A percentile compares a stretch with the other conserved stretches of the same genome.
Conservation (phyloP, 371 early-diverging fungal species). For the Dichotomocladium elegans region DNA sequence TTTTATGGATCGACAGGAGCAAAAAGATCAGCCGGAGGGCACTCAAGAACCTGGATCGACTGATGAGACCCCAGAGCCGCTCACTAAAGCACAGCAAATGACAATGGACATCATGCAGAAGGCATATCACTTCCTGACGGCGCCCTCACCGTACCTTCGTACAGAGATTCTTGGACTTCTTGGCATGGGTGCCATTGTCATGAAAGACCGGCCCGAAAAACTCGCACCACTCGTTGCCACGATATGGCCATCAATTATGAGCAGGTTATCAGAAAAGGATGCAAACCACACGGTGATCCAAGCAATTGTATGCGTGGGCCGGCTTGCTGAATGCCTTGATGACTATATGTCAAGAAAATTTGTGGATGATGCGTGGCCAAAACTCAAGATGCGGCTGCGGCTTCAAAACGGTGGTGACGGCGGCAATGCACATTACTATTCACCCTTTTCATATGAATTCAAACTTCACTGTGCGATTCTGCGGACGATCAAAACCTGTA, state of each 20-base stretch:
- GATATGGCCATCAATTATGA: slow-evolving; percentile 52
- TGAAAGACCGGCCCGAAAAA: slow-evolving; percentile 24
- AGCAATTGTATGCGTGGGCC: slow-evolving; percentile 35
- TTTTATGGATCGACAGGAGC: slow-evolving; percentile 35
- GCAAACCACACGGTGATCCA: slow-evolving; percentile 49
- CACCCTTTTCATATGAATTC: slow-evolving; percentile 32
- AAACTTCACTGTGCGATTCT: slow-evolving; percentile 30
- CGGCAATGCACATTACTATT: slow-evolving; percentile 15
- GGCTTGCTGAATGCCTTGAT: slow-evolving; percentile 26
- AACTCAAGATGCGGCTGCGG: slow-evolving; percentile 26
- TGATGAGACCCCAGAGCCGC: slow-evolving; percentile 8
- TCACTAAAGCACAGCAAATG: slow-evolving; percentile 31
- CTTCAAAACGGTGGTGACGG: slow-evolving; percentile 12
- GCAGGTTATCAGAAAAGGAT: slow-evolving; percentile 37
- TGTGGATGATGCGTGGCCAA: slow-evolving; percentile 47
- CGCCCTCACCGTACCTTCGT: slow-evolving; percentile 50
- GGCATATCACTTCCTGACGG: slow-evolving; percentile 45
- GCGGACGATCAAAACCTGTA: slow-evolving; percentile 20
- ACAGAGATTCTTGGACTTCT: slow-evolving; percentile 40
- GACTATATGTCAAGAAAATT: slow-evolving; percentile 51
- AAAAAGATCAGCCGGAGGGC: slow-evolving; percentile 12
- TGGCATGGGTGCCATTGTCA: slow-evolving; percentile 27
- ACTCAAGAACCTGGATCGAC: slow-evolving; percentile 10
- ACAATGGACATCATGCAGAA: slow-evolving; percentile 41
- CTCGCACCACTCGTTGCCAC: slow-evolving; percentile 47